Conservation (phyloP, 305 asterid species). For the Fraxinus dipetala region DNA sequence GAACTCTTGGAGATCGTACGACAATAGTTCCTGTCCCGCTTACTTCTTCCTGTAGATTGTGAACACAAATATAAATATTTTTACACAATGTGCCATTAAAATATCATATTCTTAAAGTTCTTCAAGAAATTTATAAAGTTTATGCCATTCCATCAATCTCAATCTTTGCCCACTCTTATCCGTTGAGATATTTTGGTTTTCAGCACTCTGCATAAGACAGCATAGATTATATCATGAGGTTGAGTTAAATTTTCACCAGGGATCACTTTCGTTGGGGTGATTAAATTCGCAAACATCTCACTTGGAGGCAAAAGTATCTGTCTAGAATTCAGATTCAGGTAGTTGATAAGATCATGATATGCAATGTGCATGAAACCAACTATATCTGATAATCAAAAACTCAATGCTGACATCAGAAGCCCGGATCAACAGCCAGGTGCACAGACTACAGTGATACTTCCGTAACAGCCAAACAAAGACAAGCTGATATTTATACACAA, state of each 20-base stretch:
- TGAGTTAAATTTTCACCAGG: constrained; percentile 10
- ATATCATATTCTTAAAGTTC: background rate
- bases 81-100: background rate
- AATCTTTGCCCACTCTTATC: background rate
- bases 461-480: background rate
- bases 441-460: background rate
- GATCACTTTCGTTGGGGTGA: constrained; percentile 15
- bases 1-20: constrained; percentile 72
- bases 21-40: constrained; percentile 77
- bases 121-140: constrained; percentile 1
- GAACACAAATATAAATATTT: constrained; percentile 10
- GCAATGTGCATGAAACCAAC: background rate
- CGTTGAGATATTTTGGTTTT: background rate
- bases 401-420: background rate
- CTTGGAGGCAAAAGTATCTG: background rate
- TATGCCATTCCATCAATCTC: background rate
- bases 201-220: constrained; percentile 2
- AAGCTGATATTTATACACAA: background rate
- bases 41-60: constrained; percentile 61
- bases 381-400: background rate
- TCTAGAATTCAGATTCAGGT: background rate
- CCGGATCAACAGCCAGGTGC: background rate
- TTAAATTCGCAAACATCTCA: constrained; percentile 9
- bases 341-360: background rate
- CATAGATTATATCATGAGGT: background rate